Percentiles rank a stretch among this genome's conserved stretches.
phyloP scores from a whole-genome alignment of 1,284 basidiomycete genomes.

The Trichosporon asahii region DNA sequence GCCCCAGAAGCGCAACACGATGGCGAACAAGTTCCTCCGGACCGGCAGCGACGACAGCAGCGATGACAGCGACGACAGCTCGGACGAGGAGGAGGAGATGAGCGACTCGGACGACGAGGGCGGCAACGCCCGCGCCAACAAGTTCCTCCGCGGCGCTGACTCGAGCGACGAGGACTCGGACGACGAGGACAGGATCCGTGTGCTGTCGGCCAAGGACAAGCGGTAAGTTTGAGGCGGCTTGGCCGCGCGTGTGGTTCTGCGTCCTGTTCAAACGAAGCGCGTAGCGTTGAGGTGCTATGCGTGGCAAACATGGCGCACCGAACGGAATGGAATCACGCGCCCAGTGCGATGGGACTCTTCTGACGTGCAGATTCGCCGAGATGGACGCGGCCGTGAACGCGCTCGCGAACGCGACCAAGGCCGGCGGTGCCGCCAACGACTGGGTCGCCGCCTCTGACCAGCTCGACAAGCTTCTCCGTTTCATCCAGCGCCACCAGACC shows the following conservation, averaged over 20 bases:
- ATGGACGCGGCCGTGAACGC: conserved; percentile 67
- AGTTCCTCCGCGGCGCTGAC: conserved; percentile 48
- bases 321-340: not conserved
- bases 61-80: conserved; percentile 30
- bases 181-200: conserved; percentile 48
- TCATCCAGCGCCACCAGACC: conserved; percentile 81
- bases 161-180: conserved; percentile 48
- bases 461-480: conserved; percentile 90
- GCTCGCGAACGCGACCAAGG: conserved; percentile 90
- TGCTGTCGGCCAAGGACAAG: conserved; percentile 53
- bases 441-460: conserved; percentile 92
- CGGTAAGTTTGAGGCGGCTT: conserved; percentile 30
- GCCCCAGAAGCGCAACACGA: conserved; percentile 31
- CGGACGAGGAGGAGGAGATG: conserved; percentile 40
- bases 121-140: conserved; percentile 30
- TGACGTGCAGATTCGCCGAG: conserved; percentile 48
- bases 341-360: not conserved
- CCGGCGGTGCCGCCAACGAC: conserved; percentile 61
- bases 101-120: conserved; percentile 39
- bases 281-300: not conserved
- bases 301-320: not conserved
- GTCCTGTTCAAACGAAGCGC: not conserved
- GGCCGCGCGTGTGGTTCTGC: not conserved
- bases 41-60: conserved; percentile 29
- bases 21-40: conserved; percentile 43